These are phyloP conservation scores for Dipteronia dyeriana DNA, from an alignment of 345 rosid genomes.

Conservation along the genomic window DNA sequence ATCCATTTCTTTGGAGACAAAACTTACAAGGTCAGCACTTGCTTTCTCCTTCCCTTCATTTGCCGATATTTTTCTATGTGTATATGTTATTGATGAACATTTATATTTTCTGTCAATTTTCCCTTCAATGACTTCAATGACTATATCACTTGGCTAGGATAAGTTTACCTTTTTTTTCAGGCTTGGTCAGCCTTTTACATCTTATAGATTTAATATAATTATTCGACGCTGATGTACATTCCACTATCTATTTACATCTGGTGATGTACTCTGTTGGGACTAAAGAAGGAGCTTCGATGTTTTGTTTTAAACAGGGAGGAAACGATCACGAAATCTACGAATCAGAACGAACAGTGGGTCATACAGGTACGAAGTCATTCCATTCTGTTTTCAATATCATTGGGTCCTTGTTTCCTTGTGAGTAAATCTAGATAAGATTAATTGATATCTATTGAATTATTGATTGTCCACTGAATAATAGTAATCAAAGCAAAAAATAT, in stretches of 20 bases:
- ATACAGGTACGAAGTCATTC: constrained; percentile 59
- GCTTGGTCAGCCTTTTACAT: neutral
- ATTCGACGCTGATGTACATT: neutral
- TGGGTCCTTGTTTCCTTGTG: no score
- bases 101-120: no score
- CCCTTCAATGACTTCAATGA: neutral
- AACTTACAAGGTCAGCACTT: constrained; percentile 73
- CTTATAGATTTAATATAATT: neutral
- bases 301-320: constrained; percentile 68
- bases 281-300: constrained; percentile 10
- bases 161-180: no score
- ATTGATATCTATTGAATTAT: no score
- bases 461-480: no score
- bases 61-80: no score
- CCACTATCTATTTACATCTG: neutral
- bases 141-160: no score
- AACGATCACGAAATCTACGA: constrained; percentile 87
- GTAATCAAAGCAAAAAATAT: no score
- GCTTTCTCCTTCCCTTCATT: no score
- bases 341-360: constrained; percentile 83
- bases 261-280: neutral
- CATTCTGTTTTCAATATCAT: constrained; percentile 1
- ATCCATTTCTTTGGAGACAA: constrained; percentile 99
- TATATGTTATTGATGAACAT: no score
- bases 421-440: no score